Conservation (phyloP, 179 eudicot species). For the Beta macrorhiza region DNA sequence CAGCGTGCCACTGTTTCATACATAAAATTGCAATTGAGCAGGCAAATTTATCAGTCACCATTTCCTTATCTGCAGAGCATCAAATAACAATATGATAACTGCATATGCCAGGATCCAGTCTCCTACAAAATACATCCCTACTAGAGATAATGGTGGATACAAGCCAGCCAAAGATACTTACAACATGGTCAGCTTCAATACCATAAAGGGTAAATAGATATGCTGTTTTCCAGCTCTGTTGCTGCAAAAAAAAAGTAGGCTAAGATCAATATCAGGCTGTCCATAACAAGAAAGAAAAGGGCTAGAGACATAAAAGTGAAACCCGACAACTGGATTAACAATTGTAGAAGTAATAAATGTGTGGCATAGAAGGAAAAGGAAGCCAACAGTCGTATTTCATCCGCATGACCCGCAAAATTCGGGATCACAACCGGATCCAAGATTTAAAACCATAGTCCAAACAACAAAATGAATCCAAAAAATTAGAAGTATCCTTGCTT, state of each 20-base stretch:
- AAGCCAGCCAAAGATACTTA: conserved; percentile 39
- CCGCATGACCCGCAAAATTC: no score
- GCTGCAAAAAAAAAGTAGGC: conserved; percentile 28
- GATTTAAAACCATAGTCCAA: no score
- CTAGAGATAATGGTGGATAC: background rate
- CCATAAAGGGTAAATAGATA: conserved; percentile 52
- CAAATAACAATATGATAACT: conserved; percentile 29
- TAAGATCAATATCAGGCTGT: background rate
- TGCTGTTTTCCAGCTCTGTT: conserved; percentile 43
- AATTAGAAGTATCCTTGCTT: no score
- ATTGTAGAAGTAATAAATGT: background rate
- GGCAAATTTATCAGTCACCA: conserved; percentile 49
- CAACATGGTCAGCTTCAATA: conserved; percentile 61
- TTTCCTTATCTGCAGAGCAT: conserved; percentile 52
- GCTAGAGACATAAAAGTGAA: background rate
- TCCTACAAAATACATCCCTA: background rate
- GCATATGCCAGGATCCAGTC: conserved; percentile 16
- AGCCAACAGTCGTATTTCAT: no score
- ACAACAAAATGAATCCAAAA: no score
- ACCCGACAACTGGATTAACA: background rate
- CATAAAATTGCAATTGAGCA: conserved; percentile 62
- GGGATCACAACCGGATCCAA: no score
- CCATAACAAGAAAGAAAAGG: background rate
- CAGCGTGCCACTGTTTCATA: conserved; percentile 85
- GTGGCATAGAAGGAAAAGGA: background rate